A percentile compares a stretch with the other conserved stretches of the same genome.
These are phyloP conservation scores for Arbutus unedo DNA, from an alignment of 148 eudicot genomes.

Conservation along the genomic window DNA sequence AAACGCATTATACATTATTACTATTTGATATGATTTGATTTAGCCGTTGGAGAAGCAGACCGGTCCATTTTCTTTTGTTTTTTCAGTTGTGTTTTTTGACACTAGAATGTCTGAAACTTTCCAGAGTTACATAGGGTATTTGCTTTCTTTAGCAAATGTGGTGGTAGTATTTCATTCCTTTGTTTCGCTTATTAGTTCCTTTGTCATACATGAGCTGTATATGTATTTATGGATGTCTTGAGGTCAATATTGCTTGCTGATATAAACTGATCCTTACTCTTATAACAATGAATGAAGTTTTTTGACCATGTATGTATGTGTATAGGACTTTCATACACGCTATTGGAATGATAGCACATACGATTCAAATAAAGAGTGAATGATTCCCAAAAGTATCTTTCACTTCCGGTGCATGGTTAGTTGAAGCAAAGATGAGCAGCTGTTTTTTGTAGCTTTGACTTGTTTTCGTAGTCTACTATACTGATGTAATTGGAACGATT, in stretches of 20 bases:
- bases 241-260: constrained; percentile 11
- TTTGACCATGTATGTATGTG: neutral
- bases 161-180: neutral
- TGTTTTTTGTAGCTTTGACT: neutral
- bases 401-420: neutral
- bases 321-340: neutral
- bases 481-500: neutral
- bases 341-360: neutral
- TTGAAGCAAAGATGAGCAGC: neutral
- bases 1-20: neutral
- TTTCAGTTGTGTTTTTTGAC: neutral
- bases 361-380: neutral
- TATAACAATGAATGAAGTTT: neutral
- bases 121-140: neutral
- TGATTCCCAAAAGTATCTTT: neutral
- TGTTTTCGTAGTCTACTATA: neutral
- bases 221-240: neutral
- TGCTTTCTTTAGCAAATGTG: neutral
- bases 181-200: neutral
- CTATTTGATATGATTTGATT: constrained; percentile 5
- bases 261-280: neutral
- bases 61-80: constrained; percentile 3
- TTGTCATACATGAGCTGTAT: neutral
- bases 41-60: constrained; percentile 2
- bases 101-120: neutral